Base-by-base conservation (phyloP, 495 filamentous ascomycete genomes). In the Penicillium chermesinum region DNA sequence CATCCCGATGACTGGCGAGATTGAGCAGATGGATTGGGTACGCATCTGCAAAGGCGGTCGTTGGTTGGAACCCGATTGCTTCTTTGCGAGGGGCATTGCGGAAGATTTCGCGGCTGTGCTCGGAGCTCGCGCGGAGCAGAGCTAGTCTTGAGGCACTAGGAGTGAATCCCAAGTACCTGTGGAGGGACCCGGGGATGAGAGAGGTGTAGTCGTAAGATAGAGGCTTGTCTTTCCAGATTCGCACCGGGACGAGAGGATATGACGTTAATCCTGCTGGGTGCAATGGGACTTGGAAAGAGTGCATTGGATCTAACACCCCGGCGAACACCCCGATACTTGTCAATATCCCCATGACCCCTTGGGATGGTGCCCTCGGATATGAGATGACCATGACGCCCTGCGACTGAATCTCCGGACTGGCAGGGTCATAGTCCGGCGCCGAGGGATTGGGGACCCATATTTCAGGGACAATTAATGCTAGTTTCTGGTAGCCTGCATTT, bases 11-110 rank as follows among this genome's bases (percentile, higher is more conserved):
- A 52, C 84, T 90, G 35, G 83, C 72, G 8, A 96, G 69, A 50
- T 81, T 91, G 27, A 94, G 64, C 7, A 96, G 63, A 57, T 95
- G 88, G 21, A 97, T 68, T 3, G 91, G 89, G 62, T 93, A 97
- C 64, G 89, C 84, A 66, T 97, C 91, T 45, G 85, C 83, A 59
- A 95, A 95, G 49, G 86, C 87, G 0, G 85, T 82, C 8, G 80
- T 76, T 3, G 88, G 79, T 55, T 93, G 86, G 58, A 87, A 91
- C 2, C 88, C 87, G 0, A 87, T 63, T 9, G 78, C 70, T 20
- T 79, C 75, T 55, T 79, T 77, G n/a, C 63, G 72, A 0, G 91
- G 91, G 5, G 89, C 89, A 60, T 81, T 85, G 60, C 88, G 78
- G 57, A 81, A 81, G 13, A 95, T 86, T 52, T 86, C 66, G 22